Base-by-base conservation (phyloP, 1,284 basidiomycete species). In the Puccinia coronata region DNA sequence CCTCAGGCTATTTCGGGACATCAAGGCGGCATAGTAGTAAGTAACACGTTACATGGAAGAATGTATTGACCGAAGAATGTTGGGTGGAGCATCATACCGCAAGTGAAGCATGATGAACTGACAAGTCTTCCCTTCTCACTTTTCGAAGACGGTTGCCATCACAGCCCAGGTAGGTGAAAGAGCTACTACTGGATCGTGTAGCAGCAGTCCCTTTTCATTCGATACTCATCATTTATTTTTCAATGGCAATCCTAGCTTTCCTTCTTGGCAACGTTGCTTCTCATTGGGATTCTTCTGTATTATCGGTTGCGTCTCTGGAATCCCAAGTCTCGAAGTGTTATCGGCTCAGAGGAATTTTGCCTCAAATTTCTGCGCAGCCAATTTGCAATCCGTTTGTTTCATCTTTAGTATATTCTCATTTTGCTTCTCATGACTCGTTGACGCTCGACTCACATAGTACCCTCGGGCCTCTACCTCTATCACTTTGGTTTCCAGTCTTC, bases 351-450 rank as follows among this genome's bases (percentile, higher is more conserved):
- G 36, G 69, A 71, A 20, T 80, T 80, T 80, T 72, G 69, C 28
- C 25, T 72, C 20, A 80, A 80, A 39, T 80, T 80, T 69, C 69
- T 80, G 43, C 69, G 69, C 20, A 80, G 78, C 69, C 78, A 80
- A 72, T 80, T 80, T 34, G 67, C 69, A 14, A 80, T 80, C 6
- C 67, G 78, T 80, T 12, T 39, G 78, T 72, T 63, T n/a, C 43
- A n/a, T 18, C 1, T 18, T 34, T 43, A 16, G 49, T 55, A 53
- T 14, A 25, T 59, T 53, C 34, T 36, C 25, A 28, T 16, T 39
- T 70, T 53, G 14, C 57, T 25, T n/a, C n/a, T 51, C 31, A n/a
- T 20, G 36, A 28, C 41, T 61, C 39, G 20, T 43, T 14, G 14
- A 25, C 47, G n/a, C n/a, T 77, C 16, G 18, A 25, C 73, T 36